A percentile compares a stretch with the other conserved stretches of the same genome.
Conservation (phyloP, 768 basidiomycete species). For the Thelephora ganbajun region DNA sequence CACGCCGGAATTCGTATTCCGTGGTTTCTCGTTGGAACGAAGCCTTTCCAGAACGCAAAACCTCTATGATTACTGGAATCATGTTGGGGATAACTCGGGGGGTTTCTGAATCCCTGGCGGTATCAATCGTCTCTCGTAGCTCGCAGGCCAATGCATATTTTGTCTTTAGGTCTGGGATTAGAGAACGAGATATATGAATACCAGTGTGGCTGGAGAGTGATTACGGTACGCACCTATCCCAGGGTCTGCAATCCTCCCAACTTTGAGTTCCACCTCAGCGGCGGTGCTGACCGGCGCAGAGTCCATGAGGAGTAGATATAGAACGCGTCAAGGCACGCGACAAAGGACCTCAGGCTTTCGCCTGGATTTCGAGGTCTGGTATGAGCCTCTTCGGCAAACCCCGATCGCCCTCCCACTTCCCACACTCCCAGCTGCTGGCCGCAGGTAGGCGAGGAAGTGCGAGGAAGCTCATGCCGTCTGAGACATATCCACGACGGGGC, state of each 20-base stretch:
- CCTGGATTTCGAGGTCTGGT: no score
- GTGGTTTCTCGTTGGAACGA: constrained; percentile 50
- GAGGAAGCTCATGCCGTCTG: no score
- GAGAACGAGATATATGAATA: not conserved
- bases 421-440: no score
- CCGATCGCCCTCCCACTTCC: no score
- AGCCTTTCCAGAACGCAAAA: constrained; percentile 55
- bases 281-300: constrained; percentile 29
- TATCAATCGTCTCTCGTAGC: constrained; percentile 72
- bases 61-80: constrained; percentile 58
- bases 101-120: constrained; percentile 61
- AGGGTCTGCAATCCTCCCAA: constrained; percentile 63
- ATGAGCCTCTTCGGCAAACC: no score
- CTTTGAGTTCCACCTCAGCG: constrained; percentile 56
- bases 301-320: constrained; percentile 21
- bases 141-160: constrained; percentile 63
- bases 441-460: no score
- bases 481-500: no score
- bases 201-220: not conserved
- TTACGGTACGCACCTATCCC: constrained; percentile 37
- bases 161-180: constrained; percentile 44
- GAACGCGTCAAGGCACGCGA: no score
- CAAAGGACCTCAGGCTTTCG: no score
- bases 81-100: constrained; percentile 56
- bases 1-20: constrained; percentile 76